Conservation (phyloP, 2,329 filamentous ascomycete genomes). For the Neonectria coccinea region DNA sequence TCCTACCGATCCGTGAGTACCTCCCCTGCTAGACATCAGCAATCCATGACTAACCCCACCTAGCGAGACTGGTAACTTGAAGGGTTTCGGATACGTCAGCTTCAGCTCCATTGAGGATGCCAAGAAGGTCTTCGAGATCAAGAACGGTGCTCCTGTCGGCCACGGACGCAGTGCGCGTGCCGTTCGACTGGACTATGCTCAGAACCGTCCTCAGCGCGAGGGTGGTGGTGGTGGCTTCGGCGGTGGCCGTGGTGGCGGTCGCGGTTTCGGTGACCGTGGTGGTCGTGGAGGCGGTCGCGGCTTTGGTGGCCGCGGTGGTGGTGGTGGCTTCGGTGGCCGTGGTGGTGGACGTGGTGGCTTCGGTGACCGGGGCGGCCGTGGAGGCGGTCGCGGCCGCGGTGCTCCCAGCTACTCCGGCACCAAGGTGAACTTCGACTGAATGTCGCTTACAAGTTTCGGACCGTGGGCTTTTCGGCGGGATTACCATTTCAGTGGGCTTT, state of each 20-base stretch:
- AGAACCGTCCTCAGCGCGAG: constrained; percentile 72
- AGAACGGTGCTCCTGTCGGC: constrained; percentile 74
- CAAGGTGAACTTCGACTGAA: constrained; percentile 78
- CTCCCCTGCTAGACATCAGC: background rate
- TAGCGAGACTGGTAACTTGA: constrained; percentile 82
- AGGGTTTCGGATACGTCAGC: constrained; percentile 93
- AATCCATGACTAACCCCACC: constrained; percentile 29
- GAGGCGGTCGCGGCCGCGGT: constrained; percentile 64
- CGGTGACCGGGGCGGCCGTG: constrained; percentile 62
- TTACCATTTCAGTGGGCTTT: constrained; percentile 57
- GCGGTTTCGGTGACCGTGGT: constrained; percentile 50
- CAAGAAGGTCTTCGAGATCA: constrained; percentile 75
- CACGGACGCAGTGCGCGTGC: constrained; percentile 76
- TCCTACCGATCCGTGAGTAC: constrained; percentile 80
- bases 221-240: constrained; percentile 61
- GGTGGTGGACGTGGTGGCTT: constrained; percentile 59
- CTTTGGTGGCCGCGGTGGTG: constrained; percentile 64
- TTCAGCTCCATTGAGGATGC: constrained; percentile 87
- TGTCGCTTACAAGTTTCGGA: constrained; percentile 48
- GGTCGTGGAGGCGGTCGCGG: constrained; percentile 62
- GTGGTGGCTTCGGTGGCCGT: constrained; percentile 62
- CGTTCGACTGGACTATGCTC: constrained; percentile 86
- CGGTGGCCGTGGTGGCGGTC: constrained; percentile 65
- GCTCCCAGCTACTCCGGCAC: constrained; percentile 69
- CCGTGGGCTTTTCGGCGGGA: constrained; percentile 60